Conservation (phyloP, 768 basidiomycete species). For the Coprinopsis cinerea region DNA sequence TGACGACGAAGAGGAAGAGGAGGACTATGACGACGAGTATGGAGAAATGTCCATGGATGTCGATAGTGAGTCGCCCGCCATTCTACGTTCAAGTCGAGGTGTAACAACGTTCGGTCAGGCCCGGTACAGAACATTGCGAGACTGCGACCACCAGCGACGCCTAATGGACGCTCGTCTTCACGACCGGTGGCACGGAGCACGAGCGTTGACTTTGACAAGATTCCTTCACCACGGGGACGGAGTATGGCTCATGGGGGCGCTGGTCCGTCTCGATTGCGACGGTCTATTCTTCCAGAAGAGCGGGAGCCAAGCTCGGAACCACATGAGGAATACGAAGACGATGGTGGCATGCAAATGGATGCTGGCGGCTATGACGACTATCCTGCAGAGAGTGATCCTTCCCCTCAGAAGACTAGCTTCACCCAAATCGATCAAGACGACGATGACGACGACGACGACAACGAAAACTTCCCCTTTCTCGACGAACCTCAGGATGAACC, state of each 20-base stretch:
- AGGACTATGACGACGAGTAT: conserved; percentile 43
- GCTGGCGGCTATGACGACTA: conserved; percentile 24
- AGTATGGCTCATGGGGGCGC: conserved; percentile 30
- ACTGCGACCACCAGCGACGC: conserved; percentile 34
- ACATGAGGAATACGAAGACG: conserved; percentile 24
- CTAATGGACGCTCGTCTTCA: conserved; percentile 34
- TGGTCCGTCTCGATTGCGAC: conserved; percentile 36
- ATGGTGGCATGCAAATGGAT: conserved; percentile 19
- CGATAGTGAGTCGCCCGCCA: conserved; percentile 49
- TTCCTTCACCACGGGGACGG: conserved; percentile 51
- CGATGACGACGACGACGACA: conserved; percentile 35
- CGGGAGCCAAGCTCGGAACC: conserved; percentile 26
- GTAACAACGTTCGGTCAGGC: conserved; percentile 20
- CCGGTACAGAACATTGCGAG: conserved; percentile 39
- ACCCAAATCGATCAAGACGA: conserved; percentile 45
- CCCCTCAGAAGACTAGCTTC: conserved; percentile 38
- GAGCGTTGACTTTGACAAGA: conserved; percentile 53
- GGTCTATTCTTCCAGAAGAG: conserved; percentile 26
- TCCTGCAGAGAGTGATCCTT: conserved; percentile 18
- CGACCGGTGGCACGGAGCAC: conserved; percentile 47
- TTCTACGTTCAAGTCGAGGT: background rate
- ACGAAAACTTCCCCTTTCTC: too few relatives aligned
- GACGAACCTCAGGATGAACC: conserved; percentile 13
- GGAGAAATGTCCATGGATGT: conserved; percentile 80
- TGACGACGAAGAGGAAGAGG: conserved; percentile 17